A percentile compares a stretch with the other conserved stretches of the same genome.
These are phyloP conservation scores for Exophiala spinifera DNA, from an alignment of 2,329 filamentous ascomycete species.

Conservation along the genomic window DNA sequence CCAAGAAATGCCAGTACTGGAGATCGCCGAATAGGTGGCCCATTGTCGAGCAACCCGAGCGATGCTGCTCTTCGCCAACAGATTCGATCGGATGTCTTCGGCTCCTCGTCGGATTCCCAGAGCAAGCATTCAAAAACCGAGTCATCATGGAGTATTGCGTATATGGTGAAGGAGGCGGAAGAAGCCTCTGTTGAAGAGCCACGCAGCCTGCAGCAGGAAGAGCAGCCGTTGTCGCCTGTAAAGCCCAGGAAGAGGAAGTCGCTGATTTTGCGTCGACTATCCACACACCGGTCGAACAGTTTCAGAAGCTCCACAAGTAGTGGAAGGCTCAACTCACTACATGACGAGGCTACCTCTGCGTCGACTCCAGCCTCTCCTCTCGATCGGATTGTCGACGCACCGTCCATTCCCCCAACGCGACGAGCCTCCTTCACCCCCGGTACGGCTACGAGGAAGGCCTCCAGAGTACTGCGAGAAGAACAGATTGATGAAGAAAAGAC, in stretches of 20 bases:
- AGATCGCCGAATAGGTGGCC: slow-evolving; percentile 8
- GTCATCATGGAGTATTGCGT: slow-evolving; percentile 20
- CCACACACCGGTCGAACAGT: slow-evolving; percentile 13
- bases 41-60: slow-evolving; percentile 12
- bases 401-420: slow-evolving; percentile 22
- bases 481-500: not conserved
- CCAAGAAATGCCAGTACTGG: slow-evolving; percentile 14
- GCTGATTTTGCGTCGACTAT: slow-evolving; percentile 15
- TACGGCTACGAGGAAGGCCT: slow-evolving; percentile 25
- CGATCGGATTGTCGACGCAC: slow-evolving; percentile 19
- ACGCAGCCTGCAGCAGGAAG: slow-evolving; percentile 4
- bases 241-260: slow-evolving; percentile 21
- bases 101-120: slow-evolving; percentile 2
- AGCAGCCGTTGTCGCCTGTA: slow-evolving; percentile 10
- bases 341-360: slow-evolving; percentile 1
- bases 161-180: slow-evolving; percentile 23
- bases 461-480: not conserved
- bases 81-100: slow-evolving; percentile 9
- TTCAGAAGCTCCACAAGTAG: slow-evolving; percentile 12
- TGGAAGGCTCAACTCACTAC: slow-evolving; percentile 5
- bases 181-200: slow-evolving; percentile 2
- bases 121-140: slow-evolving; percentile 8
- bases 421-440: slow-evolving; percentile 28
- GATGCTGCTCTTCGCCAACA: slow-evolving; percentile 10
- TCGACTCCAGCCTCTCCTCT: slow-evolving; percentile 17